Base-by-base conservation (phyloP, 805 yeast genomes). In the Zygosaccharomyces siamensis region DNA sequence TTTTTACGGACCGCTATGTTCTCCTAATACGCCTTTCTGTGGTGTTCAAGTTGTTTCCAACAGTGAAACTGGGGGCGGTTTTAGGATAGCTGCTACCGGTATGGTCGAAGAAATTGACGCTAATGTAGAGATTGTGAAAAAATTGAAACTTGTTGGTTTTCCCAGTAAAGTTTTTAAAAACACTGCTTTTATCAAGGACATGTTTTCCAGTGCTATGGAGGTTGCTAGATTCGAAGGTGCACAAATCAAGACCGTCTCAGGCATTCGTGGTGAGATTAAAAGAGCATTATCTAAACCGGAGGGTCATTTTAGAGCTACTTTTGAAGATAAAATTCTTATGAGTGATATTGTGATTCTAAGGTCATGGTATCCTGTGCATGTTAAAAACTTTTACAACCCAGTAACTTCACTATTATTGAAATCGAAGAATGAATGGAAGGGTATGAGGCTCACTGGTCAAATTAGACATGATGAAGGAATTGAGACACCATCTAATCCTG, bases 161-260 rank as follows among this genome's bases (percentile, higher is more conserved):
- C 98, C 99, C 18, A 81, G 85, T 68, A 90, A 93, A 74, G 80
- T 93, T 42, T 92, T 84, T 80, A 84, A 89, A 63, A 93, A 93
- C 70, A 93, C 99, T 4, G 99, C 99, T 1, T 93, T 95, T 66
- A 84, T 93, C 63, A 92, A 89, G 70, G 97, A 92, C 62, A 93
- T 93, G 99, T 93, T 93, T 67, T 75, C 85, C 24, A 83, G 93
- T 51, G 79, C 95, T 0, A 75, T 93, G 69, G 99, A 93, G 71
- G 96, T 92, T 49, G 98, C 98, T 35, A 87, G 89, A 66, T 93
- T 93, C 63, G 99, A 93, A 72, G 99, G 99, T 50, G 99, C 99
- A 0, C 84, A 89, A 40, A 89, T 93, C 63, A 86, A 89, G 68
- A 95, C 99, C 0, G 99, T 93, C 4, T 87, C 96, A 6, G 99